Base-by-base conservation (phyloP, 1,284 basidiomycete species). In the Marasmius fiardii region DNA sequence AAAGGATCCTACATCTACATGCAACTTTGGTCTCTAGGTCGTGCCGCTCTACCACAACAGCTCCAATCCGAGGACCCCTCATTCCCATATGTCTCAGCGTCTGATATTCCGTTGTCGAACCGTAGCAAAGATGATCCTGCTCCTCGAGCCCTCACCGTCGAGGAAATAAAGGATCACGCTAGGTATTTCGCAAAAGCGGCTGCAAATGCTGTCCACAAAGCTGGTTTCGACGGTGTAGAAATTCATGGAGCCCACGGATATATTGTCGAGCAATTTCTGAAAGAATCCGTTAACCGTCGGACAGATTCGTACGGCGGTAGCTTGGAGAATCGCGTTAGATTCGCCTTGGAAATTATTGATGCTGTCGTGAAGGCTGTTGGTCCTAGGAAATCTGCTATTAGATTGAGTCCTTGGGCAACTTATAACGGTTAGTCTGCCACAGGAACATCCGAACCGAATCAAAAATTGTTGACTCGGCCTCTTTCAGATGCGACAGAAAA, bases 241-340 rank as follows among this genome's bases (percentile, higher is more conserved):
- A 54, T 59, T 39, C 58, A 63, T 75, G 16, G 35, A 1, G 66
- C 68, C 3, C 67, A 72, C 50, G 72, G 74, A 2, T 74, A 71
- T 53, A 62, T 77, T 5, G 34, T 74, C 21, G 71, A 75, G 55
- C 71, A 74, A 58, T 76, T 74, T 57, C 43, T 69, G 14, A 70
- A 75, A 55, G 66, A 70, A 78, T 74, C 3, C 80, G 83, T 64
- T 63, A 68, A 31, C 82, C n/a, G n/a, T n/a, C n/a, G n/a, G n/a
- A n/a, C n/a, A n/a, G n/a, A n/a, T n/a, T n/a, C n/a, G n/a, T n/a
- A 77, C 64, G 79, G 80, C 11, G 79, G 78, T 3, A 69, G 68
- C 7, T 53, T 77, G 43, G 73, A 77, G 65, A 80, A 80, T 65
- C 67, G 80, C 49, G 58, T 67, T 0, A 67, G 75, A 18, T 34